These are phyloP conservation scores for Cordyceps fumosorosea DNA, from an alignment of 2,329 filamentous ascomycete species.

Conservation along the genomic window DNA sequence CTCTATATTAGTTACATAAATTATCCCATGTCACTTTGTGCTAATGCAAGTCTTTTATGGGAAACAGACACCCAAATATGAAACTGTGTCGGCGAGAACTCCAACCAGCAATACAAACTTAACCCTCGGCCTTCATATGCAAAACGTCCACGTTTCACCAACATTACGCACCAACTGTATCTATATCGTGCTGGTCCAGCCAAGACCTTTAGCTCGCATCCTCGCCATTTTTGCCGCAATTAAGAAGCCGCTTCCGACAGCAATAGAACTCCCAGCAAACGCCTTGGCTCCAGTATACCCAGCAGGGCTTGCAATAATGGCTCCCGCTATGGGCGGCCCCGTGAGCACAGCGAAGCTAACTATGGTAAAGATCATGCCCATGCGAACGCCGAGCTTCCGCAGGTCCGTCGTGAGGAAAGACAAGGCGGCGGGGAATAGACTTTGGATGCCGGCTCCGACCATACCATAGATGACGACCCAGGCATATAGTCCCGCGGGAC, in stretches of 20 bases:
- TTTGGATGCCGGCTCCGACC: slow-evolving; percentile 54
- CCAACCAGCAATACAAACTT: no score
- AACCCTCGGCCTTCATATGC: not conserved
- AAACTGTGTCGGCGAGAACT: not conserved
- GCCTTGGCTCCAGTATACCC: slow-evolving; percentile 41
- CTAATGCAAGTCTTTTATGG: not conserved
- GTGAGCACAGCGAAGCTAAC: slow-evolving; percentile 47
- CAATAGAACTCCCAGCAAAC: slow-evolving; percentile 37
- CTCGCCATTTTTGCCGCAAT: slow-evolving; percentile 31
- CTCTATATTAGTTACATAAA: not conserved
- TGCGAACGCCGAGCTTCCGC: slow-evolving; percentile 44
- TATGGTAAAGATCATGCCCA: slow-evolving; percentile 54
- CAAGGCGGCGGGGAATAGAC: slow-evolving; percentile 55
- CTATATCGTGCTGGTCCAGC: slow-evolving; percentile 35
- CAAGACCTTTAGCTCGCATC: slow-evolving; percentile 30
- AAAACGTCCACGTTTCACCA: not conserved
- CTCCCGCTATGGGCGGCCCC: slow-evolving; percentile 45
- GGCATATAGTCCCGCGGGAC: slow-evolving; percentile 46
- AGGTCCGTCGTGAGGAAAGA: slow-evolving; percentile 48
- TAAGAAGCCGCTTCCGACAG: slow-evolving; percentile 36
- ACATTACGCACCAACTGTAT: not conserved
- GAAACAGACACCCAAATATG: not conserved
- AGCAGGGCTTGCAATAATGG: slow-evolving; percentile 37
- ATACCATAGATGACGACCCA: slow-evolving; percentile 60
- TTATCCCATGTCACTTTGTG: not conserved